phyloP scores from a whole-genome alignment of 2,329 filamentous ascomycete species.

The Leptodontidium sp. region DNA sequence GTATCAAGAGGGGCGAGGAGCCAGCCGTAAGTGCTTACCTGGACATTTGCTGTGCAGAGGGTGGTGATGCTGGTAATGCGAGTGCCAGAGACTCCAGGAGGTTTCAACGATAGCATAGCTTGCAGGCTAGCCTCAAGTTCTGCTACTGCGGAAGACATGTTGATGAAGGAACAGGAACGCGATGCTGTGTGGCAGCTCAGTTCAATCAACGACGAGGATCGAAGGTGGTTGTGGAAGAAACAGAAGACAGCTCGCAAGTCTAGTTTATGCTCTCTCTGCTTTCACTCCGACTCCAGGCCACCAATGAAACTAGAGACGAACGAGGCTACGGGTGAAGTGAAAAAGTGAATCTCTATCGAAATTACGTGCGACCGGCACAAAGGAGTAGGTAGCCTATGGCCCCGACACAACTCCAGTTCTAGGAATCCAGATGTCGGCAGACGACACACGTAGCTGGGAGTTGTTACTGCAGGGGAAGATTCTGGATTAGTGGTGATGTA shows the following conservation, averaged over 20 bases:
- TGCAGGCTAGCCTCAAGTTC: constrained; percentile 91
- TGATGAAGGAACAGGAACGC: constrained; percentile 41
- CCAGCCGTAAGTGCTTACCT: constrained; percentile 68
- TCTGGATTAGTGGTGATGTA: constrained; percentile 31
- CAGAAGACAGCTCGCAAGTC: constrained; percentile 29
- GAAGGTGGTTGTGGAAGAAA: constrained; percentile 26
- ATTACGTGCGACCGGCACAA: constrained; percentile 41
- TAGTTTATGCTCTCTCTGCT: constrained; percentile 38
- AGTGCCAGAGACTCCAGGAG: constrained; percentile 91
- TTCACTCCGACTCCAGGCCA: constrained; percentile 26
- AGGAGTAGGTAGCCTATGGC: not conserved
- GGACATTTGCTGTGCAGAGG: constrained; percentile 87
- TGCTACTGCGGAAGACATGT: constrained; percentile 84
- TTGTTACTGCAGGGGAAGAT: constrained; percentile 24
- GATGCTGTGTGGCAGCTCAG: constrained; percentile 26
- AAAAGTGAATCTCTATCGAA: constrained; percentile 37
- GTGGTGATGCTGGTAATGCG: constrained; percentile 88
- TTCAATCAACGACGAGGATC: constrained; percentile 31
- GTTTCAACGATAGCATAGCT: constrained; percentile 89
- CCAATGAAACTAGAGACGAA: constrained; percentile 25
- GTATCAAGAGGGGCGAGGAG: constrained; percentile 22
- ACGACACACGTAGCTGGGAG: constrained; percentile 24
- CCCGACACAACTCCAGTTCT: constrained; percentile 23
- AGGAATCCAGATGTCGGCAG: constrained; percentile 24
- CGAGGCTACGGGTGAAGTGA: constrained; percentile 40